Base-by-base conservation (phyloP, 1,284 basidiomycete species). In the Microbotryum violaceum region DNA sequence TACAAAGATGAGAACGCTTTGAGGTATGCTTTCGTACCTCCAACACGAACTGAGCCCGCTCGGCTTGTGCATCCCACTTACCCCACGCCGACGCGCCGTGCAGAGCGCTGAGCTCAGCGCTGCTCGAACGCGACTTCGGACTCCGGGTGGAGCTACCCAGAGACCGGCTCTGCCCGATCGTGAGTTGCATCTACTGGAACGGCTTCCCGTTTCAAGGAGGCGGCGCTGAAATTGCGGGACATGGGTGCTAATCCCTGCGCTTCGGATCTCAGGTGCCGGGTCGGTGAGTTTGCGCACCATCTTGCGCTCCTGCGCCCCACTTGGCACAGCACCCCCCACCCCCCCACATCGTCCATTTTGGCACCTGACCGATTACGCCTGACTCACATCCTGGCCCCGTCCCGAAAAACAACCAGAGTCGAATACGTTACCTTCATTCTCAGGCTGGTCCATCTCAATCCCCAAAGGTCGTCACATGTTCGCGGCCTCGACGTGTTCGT, bases 101-200 rank as follows among this genome's bases (percentile, higher is more conserved):
- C 37, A 89, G 90, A 70, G 79, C 82, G 31, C 77, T 94, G 62
- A 92, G 90, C 1, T 79, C 84, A 64, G 87, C 88, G 0, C 77
- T 94, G 20, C 79, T 93, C 23, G 76, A 81, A 63, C 80, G 84
- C 21, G 89, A 93, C 74, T 93, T 91, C 71, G 74, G 77, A 0
- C 73, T 94, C 48, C 75, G 78, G 23, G 67, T 93, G 0, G 71
- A 77, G 5, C 74, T 94, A 9, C 85, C 88, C 1, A 74, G 79
- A 1, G 82, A 89, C 74, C 78, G 91, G 56, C 76, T 96, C 4
- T 94, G 91, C 75, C 91, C 91, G 23, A 87, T 91, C 0, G 90
- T 93, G 70, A 68, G 83, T 67, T n/a, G 0, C 8, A 29, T 25
- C 12, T 4, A 3, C 2, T 12, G 6, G 4, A 10, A 1, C 4